Conservation (phyloP, 441 rosid genomes). For the Populus hybrid region DNA sequence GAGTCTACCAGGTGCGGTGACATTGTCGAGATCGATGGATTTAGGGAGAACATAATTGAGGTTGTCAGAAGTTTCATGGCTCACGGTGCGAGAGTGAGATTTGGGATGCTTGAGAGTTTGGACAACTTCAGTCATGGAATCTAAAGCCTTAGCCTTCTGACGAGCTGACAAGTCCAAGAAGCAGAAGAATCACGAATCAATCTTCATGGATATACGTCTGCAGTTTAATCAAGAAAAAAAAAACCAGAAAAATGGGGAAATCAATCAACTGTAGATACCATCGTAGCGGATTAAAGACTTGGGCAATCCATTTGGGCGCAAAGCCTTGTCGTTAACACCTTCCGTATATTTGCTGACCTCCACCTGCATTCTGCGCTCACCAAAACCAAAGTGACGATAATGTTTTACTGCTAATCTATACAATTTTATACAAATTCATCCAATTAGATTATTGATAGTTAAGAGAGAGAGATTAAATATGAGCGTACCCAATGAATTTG, state of each 20-base stretch:
- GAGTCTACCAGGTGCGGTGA: slow-evolving; percentile 35
- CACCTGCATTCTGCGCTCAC: slow-evolving; percentile 86
- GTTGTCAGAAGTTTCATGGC: slow-evolving; percentile 28
- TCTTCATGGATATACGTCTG: slow-evolving; percentile 16
- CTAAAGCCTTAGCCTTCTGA: slow-evolving; percentile 73
- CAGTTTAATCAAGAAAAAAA: neutral
- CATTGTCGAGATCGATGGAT: slow-evolving; percentile 25
- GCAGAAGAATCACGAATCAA: slow-evolving; percentile 30
- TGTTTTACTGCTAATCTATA: slow-evolving; percentile 54
- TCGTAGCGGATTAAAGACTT: slow-evolving; percentile 88
- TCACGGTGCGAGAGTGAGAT: slow-evolving; percentile 39
- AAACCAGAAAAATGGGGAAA: neutral
- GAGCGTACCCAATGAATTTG: slow-evolving; percentile 83
- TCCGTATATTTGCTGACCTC: slow-evolving; percentile 97
- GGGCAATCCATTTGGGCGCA: slow-evolving; percentile 91
- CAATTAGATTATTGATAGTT: neutral
- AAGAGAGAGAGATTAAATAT: slow-evolving; percentile 8
- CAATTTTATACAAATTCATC: neutral
- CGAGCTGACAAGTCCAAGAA: slow-evolving; percentile 47
- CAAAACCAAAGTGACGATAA: neutral
- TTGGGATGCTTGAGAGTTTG: slow-evolving; percentile 64
- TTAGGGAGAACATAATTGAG: slow-evolving; percentile 42
- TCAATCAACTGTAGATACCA: slow-evolving; percentile 35
- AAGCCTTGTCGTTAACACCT: slow-evolving; percentile 66
- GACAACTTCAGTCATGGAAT: slow-evolving; percentile 78